Evolutionary conservation across 192 early-diverging fungal species (phyloP).

Genomic region (Coemansia sp.): DNA sequence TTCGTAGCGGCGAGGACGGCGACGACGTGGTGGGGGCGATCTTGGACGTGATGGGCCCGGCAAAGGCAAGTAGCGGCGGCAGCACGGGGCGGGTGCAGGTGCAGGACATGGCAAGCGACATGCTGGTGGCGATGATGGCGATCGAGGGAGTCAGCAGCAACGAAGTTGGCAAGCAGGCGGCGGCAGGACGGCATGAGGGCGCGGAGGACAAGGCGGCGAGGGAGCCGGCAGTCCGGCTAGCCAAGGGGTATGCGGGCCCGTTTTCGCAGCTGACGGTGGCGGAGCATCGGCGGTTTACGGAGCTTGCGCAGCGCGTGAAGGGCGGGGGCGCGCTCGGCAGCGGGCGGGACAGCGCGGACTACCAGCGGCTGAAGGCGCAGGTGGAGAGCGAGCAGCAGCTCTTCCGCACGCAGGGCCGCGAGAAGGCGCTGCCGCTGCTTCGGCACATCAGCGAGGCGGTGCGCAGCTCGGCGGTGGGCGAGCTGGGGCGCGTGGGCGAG

Average conservation of each 20-base stretch:
- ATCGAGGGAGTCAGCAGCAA: slow-evolving; percentile 17
- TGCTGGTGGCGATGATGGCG: slow-evolving; percentile 43
- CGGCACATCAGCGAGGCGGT: slow-evolving; percentile 1
- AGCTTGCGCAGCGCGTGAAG: slow-evolving; percentile 11
- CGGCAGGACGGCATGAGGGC: not conserved
- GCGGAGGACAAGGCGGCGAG: not conserved
- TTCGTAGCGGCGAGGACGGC: not conserved
- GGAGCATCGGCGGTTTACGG: slow-evolving; percentile 25
- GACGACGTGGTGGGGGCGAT: slow-evolving; percentile 39
- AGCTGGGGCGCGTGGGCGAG: not conserved
- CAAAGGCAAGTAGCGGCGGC: not conserved
- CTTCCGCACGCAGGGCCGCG: slow-evolving; percentile 24
- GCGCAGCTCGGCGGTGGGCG: not conserved
- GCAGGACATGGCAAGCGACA: slow-evolving; percentile 23
- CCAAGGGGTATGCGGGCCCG: slow-evolving; percentile 25
- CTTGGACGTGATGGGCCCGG: slow-evolving; percentile 38
- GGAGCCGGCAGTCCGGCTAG: slow-evolving; percentile 9
- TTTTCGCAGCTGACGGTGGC: slow-evolving; percentile 30
- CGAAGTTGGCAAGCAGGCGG: not conserved
- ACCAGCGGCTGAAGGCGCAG: slow-evolving; percentile 16
- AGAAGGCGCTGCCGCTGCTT: slow-evolving; percentile 14
- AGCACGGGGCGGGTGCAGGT: not conserved
- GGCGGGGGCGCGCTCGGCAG: not conserved
- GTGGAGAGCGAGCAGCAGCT: slow-evolving; percentile 35
- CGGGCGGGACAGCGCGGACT: slow-evolving; percentile 16